A percentile compares a stretch with the other conserved stretches of the same genome.
phyloP scores from a whole-genome alignment of 164 flowering plant genomes.

The Magnolia kwangsiensis region DNA sequence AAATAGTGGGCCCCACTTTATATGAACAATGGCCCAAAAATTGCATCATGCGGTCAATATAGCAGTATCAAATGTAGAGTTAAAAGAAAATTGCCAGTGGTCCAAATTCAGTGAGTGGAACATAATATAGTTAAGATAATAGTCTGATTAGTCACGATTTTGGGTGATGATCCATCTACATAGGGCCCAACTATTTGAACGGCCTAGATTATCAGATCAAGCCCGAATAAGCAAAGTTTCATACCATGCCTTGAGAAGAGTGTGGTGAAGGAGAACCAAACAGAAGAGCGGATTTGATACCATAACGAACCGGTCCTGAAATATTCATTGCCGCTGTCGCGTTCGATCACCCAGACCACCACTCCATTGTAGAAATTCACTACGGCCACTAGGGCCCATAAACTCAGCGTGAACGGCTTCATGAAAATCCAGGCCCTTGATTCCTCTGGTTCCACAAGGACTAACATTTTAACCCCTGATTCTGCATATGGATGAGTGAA shows the following conservation, averaged over 20 bases:
- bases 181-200: neutral
- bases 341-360: slow-evolving; percentile 51
- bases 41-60: too few species aligned
- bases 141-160: too few species aligned
- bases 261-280: slow-evolving; percentile 58
- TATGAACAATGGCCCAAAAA: too few species aligned
- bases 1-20: too few species aligned
- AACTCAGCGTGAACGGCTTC: slow-evolving; percentile 35
- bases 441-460: slow-evolving; percentile 1
- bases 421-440: slow-evolving; percentile 27
- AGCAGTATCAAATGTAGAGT: too few species aligned
- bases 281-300: slow-evolving; percentile 37
- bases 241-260: slow-evolving; percentile 60
- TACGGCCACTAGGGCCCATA: slow-evolving; percentile 45
- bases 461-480: slow-evolving; percentile 35
- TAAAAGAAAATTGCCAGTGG: too few species aligned
- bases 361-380: slow-evolving; percentile 38
- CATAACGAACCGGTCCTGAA: slow-evolving; percentile 29
- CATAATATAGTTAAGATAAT: too few species aligned
- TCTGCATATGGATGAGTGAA: slow-evolving; percentile 43
- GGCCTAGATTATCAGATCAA: neutral
- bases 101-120: too few species aligned
- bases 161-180: too few species aligned
- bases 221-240: neutral
- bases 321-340: slow-evolving; percentile 34